Conservation (phyloP, 1,284 basidiomycete species). For the Tylopilus orsonianus region DNA sequence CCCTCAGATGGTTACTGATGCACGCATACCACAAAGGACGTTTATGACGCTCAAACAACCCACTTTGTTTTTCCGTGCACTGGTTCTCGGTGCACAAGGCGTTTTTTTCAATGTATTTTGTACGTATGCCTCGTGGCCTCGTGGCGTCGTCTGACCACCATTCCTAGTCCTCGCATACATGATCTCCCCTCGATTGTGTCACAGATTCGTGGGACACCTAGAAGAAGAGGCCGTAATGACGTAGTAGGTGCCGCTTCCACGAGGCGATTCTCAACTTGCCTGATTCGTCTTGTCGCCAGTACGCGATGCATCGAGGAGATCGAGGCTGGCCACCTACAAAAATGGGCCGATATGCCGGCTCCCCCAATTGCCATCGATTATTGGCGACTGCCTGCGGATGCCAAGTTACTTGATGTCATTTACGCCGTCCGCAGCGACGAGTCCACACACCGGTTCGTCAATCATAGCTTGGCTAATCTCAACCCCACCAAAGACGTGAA, state of each 20-base stretch:
- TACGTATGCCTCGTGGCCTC: constrained; percentile 38
- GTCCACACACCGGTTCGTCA: constrained; percentile 89
- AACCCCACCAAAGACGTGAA: constrained; percentile 78
- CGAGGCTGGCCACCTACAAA: constrained; percentile 82
- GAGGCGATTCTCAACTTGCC: constrained; percentile 27
- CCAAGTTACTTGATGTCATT: constrained; percentile 85
- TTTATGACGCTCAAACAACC: constrained; percentile 88
- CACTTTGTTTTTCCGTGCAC: constrained; percentile 71
- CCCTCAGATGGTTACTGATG: constrained; percentile 11
- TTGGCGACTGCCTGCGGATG: constrained; percentile 77
- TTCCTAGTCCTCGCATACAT: constrained; percentile 75
- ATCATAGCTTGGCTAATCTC: constrained; percentile 89
- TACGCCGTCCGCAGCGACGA: constrained; percentile 93
- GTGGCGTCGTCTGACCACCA: constrained; percentile 18
- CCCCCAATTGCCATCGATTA: constrained; percentile 93
- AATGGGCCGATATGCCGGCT: constrained; percentile 75
- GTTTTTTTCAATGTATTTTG: constrained; percentile 93
- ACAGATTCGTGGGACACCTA: constrained; percentile 93
- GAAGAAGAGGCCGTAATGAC: constrained; percentile 95
- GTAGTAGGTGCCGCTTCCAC: constrained; percentile 52
- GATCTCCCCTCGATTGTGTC: constrained; percentile 79
- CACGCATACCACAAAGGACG: constrained; percentile 51
- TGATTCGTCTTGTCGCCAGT: constrained; percentile 39
- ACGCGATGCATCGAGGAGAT: constrained; percentile 84
- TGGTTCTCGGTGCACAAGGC: constrained; percentile 86